Base-by-base conservation (phyloP, 768 basidiomycete species). In the Baorangia bicolor region DNA sequence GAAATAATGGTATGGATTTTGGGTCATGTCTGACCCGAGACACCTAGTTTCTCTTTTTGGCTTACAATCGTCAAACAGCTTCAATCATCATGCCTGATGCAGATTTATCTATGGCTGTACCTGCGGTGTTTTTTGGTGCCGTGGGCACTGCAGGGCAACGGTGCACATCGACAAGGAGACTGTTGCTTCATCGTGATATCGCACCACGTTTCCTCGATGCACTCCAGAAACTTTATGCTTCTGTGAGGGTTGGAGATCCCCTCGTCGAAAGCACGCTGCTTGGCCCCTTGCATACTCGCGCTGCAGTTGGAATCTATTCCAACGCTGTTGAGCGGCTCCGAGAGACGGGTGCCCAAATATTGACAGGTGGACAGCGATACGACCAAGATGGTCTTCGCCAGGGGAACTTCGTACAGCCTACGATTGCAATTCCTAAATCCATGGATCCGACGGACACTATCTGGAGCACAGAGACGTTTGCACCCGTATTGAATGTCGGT, bases 31-130 rank as follows among this genome's bases (percentile, higher is more conserved):
- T 59, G 53, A 61, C 54, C 56, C 53, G 47, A 53, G 59, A 64
- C 61, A 55, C 56, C 50, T 40, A 31, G 42, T 63, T 59, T 57
- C 42, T 59, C 56, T 45, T 50, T 63, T 59, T 38, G 56, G 54
- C 52, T 51, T 52, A 48, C 43, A 39, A 49, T 61, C 42, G 51
- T 55, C 51, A 53, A 57, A 58, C 70, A 94, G 94, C 95, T 60
- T 86, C 92, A 38, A 86, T 97, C 63, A 81, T 98, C 60, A 90
- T 97, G 84, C 83, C 91, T 47, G 96, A 97, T 74, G 95, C 96
- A 20, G 94, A 97, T 73, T 81, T 97, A 23, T 80, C 82, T 31
- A 85, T 97, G 61, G 95, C 96, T 35, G 83, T 97, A 16, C 91
- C 91, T 14, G 83, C 93, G 5, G 89, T 95, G 28, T 92, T 94